phyloP scores from a whole-genome alignment of 2,329 filamentous ascomycete genomes.

The Ceratocystis destructans region DNA sequence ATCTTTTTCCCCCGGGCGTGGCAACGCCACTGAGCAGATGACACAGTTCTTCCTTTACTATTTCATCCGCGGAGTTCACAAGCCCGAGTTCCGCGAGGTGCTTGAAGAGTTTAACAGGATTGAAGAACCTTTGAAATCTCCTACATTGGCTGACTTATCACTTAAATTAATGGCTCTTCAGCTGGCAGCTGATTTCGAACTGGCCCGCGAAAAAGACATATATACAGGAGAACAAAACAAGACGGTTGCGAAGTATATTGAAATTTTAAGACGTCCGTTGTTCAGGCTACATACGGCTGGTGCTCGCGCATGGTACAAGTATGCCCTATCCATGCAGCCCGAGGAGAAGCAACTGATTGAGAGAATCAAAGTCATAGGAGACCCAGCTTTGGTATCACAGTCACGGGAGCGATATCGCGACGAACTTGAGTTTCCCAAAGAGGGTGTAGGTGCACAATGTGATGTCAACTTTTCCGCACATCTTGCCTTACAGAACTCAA shows the following conservation, averaged over 20 bases:
- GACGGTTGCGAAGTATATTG: slow-evolving; percentile 12
- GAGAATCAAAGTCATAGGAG: slow-evolving; percentile 33
- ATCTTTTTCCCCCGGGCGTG: slow-evolving; percentile 29
- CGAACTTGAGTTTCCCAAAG: slow-evolving; percentile 62
- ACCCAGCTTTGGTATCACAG: slow-evolving; percentile 38
- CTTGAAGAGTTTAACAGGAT: slow-evolving; percentile 27
- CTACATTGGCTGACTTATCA: slow-evolving; percentile 30
- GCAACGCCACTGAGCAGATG: slow-evolving; percentile 31
- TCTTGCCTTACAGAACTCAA: slow-evolving; percentile 70
- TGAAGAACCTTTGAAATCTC: not conserved
- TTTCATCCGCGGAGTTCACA: slow-evolving; percentile 33
- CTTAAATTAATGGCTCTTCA: slow-evolving; percentile 42
- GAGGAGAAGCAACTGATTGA: slow-evolving; percentile 27
- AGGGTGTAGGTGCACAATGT: slow-evolving; percentile 67
- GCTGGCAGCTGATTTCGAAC: slow-evolving; percentile 42
- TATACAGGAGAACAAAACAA: slow-evolving; percentile 26
- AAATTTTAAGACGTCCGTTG: slow-evolving; percentile 16
- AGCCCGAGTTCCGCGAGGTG: slow-evolving; percentile 32
- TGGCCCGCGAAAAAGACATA: slow-evolving; percentile 35
- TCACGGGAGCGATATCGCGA: slow-evolving; percentile 38
- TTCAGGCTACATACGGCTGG: slow-evolving; percentile 12
- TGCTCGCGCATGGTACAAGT: slow-evolving; percentile 19
- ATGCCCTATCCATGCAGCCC: slow-evolving; percentile 29
- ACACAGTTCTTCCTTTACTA: slow-evolving; percentile 18
- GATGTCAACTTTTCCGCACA: slow-evolving; percentile 87